These are phyloP conservation scores for Coniochaeta hoffmannii DNA, from an alignment of 2,329 filamentous ascomycete genomes.

Conservation along the genomic window DNA sequence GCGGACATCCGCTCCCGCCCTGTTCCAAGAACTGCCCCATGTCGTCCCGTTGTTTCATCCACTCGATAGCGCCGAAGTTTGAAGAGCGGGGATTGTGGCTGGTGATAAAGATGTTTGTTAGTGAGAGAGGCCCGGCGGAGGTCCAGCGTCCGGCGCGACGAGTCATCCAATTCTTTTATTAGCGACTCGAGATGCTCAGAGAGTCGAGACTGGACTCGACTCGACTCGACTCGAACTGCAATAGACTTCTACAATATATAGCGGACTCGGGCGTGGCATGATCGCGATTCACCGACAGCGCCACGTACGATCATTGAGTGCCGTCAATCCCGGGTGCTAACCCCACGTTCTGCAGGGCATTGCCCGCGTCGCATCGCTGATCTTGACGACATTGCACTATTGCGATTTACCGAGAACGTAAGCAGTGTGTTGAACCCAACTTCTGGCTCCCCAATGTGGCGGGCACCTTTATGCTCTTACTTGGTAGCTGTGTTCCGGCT, in stretches of 20 bases:
- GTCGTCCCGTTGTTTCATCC: not conserved
- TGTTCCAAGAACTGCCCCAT: not conserved
- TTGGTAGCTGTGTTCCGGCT: not conserved
- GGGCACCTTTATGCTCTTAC: too few relatives aligned
- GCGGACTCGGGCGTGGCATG: too few relatives aligned
- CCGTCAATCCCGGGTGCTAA: too few relatives aligned
- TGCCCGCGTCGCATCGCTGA: not conserved
- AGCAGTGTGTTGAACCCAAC: not conserved
- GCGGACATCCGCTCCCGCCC: not conserved
- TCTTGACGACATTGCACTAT: not conserved
- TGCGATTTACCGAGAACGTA: not conserved
- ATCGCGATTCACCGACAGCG: too few relatives aligned
- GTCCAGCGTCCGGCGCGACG: too few relatives aligned
- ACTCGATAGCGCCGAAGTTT: not conserved
- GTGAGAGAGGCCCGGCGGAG: too few relatives aligned
- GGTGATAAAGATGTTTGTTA: not conserved
- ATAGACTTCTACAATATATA: too few relatives aligned
- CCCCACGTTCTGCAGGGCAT: not conserved
- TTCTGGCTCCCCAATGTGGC: too few relatives aligned
- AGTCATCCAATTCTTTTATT: not conserved
- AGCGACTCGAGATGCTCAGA: not conserved
- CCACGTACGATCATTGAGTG: too few relatives aligned
- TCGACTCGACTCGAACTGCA: too few relatives aligned
- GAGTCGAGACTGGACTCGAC: too few relatives aligned
- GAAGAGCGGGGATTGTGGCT: not conserved